These are phyloP conservation scores for Alternaria postmessia DNA, from an alignment of 2,329 filamentous ascomycete species.

Conservation along the genomic window DNA sequence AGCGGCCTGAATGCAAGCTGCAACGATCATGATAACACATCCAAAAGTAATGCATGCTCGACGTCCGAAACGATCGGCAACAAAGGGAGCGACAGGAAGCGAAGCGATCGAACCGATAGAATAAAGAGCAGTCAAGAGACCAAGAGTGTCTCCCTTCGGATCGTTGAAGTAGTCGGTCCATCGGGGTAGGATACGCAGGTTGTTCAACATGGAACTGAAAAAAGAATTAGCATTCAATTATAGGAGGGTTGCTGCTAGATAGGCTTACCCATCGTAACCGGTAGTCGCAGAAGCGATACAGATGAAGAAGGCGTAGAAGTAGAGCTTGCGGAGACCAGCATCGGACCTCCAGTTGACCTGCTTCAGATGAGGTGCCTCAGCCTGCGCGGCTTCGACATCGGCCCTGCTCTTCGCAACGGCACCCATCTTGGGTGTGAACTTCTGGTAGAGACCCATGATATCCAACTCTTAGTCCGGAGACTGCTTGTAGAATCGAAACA, in stretches of 20 bases:
- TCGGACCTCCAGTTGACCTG: slow-evolving; percentile 63
- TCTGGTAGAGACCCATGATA: slow-evolving; percentile 32
- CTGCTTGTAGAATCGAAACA: slow-evolving; percentile 13
- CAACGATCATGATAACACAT: slow-evolving; percentile 57
- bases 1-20: slow-evolving; percentile 46
- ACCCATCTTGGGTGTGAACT: slow-evolving; percentile 31
- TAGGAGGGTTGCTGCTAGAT: neutral
- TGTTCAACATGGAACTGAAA: slow-evolving; percentile 55
- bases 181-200: slow-evolving; percentile 52
- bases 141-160: slow-evolving; percentile 52
- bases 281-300: slow-evolving; percentile 66
- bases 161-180: slow-evolving; percentile 52
- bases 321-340: slow-evolving; percentile 64
- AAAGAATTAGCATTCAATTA: slow-evolving; percentile 4
- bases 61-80: slow-evolving; percentile 57
- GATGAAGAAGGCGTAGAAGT: slow-evolving; percentile 62
- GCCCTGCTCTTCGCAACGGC: slow-evolving; percentile 29
- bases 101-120: slow-evolving; percentile 53
- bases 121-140: slow-evolving; percentile 57
- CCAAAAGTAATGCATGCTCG: slow-evolving; percentile 54
- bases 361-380: slow-evolving; percentile 61
- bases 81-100: slow-evolving; percentile 49
- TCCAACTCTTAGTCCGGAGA: slow-evolving; percentile 15
- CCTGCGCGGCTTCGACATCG: slow-evolving; percentile 50
- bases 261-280: slow-evolving; percentile 62